Base-by-base conservation (phyloP, 371 early-diverging fungal species). In the Mucor mucedo region DNA sequence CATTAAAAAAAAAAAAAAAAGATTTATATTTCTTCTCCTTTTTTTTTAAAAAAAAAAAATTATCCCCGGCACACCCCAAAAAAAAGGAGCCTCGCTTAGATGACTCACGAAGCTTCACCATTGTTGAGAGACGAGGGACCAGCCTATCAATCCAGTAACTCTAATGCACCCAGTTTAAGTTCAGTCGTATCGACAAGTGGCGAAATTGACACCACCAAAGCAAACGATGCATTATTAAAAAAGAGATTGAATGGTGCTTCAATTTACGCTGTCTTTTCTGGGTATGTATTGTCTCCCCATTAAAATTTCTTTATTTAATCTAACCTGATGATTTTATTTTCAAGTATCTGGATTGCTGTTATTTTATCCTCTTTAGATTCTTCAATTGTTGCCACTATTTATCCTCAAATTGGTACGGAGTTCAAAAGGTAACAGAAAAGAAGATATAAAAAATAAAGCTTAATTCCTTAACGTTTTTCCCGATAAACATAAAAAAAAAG, bases 371-470 rank as follows among this genome's bases (percentile, higher is more conserved):
- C 90, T 53, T 73, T 93, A 48, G 93, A 93, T 72, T 81, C 85
- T 58, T 93, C 92, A 28, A 90, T 93, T 62, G 87, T 96, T 9
- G 87, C 94, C n/a, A 91, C 89, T 14, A 87, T 91, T 35, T 82
- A 92, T 30, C 87, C 91, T 40, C 84, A 81, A 16, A 93, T 96
- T 60, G 86, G 90, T 27, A 81, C 76, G 13, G 93, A 92, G 28
- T 93, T 93, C 66, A 78, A 89, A 67, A 72, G 68, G 80, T 79
- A 62, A 66, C 28, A 45, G 8, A 29, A 53, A 53, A 16, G 5
- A 53, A 42, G 9, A 52, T 21, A 21, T 21, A 1, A 21, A 21
- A 52, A 13, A 8, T n/a, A 57, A n/a, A 32, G 16, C 4, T 45
- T 32, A 45, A 44, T 42, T 32, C 16, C 45, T 10, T 56, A 21